Base-by-base conservation (phyloP, 345 rosid genomes). In the Kernera saxatilis region DNA sequence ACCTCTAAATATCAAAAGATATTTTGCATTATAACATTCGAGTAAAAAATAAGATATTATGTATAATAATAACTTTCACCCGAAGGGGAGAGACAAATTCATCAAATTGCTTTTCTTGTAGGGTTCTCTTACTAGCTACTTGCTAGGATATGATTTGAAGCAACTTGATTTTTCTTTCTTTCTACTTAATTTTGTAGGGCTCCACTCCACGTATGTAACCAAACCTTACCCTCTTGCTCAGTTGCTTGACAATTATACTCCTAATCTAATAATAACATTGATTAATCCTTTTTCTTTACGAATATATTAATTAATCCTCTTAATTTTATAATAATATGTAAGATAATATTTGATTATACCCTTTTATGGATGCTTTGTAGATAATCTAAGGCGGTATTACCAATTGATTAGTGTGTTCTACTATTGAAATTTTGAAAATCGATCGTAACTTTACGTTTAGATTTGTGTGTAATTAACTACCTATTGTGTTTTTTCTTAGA, bases 141-240 rank as follows among this genome's bases (percentile, higher is more conserved):
- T 74, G 78, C 70, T 49, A 33, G 46, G 41, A 69, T 53, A 52
- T 69, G 79, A 75, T 69, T 46, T 63, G 75, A 76, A 37, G 66
- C 79, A 36, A 69, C 66, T 76, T 76, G 75, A 27, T 62, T 11
- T 62, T 63, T 69, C 65, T 71, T 74, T 50, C 27, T 23, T 41
- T 40, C 62, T 58, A 46, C 50, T 44, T 73, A 56, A 56, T 10
- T 39, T 43, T 49, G 2, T 18, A 45, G 60, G 79, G 79, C 75
- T 76, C 79, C 79, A 69, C 75, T 76, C 79, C 79, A 69, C 79
- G 22, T n/a, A 14, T 44, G 6, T 11, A 74, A 70, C 71, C 52
- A 69, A 69, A 69, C 44, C 66, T 17, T 69, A 13, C 74, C 63
- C 57, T 60, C 55, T 50, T 67, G 46, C 59, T 36, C 23, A 74